phyloP scores from a whole-genome alignment of 257 asterid species.

The Capsicum rhomboideum region DNA sequence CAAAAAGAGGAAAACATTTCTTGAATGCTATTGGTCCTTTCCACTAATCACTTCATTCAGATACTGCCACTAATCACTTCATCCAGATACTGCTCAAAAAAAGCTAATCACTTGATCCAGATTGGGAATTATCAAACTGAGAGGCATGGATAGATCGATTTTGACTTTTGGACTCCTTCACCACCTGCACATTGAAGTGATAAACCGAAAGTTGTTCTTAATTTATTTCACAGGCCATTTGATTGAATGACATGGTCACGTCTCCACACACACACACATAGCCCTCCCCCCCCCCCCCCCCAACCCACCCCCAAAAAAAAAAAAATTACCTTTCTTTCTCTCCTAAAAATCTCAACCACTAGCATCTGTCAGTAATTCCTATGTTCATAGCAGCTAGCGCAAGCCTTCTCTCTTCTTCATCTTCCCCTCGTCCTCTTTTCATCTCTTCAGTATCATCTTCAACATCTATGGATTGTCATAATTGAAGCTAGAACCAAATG shows the following conservation, averaged over 20 bases:
- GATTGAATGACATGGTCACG: background rate
- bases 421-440: background rate
- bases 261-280: background rate
- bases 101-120: background rate
- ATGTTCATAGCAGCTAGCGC: background rate
- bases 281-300: too few relatives aligned
- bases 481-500: background rate
- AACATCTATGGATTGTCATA: background rate
- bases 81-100: background rate
- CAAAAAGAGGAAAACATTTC: background rate
- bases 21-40: background rate
- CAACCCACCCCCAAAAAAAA: too few relatives aligned
- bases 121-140: background rate
- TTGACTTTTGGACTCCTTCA: background rate
- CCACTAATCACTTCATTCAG: background rate
- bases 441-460: background rate
- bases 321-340: background rate
- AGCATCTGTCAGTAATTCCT: background rate
- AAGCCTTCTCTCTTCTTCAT: background rate
- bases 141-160: background rate
- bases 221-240: background rate
- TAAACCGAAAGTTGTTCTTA: background rate
- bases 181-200: background rate
- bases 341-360: background rate
- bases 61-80: too few relatives aligned